Percentiles rank a stretch among this genome's conserved stretches.
phyloP scores from a whole-genome alignment of 192 early-diverging fungal genomes.

The Linnemannia hyalina region DNA sequence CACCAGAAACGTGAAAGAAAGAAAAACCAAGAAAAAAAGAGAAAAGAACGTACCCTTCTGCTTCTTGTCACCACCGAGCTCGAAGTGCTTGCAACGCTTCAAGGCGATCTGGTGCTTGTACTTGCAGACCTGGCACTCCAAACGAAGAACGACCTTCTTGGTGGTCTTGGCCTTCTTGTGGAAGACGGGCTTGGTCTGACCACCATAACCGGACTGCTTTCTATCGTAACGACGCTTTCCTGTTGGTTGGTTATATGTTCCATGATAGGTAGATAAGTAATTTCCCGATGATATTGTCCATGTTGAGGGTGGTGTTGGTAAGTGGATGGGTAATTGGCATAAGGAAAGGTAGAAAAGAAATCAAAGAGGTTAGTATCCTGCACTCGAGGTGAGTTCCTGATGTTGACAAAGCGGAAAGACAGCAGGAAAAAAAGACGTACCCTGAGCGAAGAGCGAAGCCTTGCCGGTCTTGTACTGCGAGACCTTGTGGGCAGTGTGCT shows the following conservation, averaged over 20 bases:
- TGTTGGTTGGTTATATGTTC: conserved; percentile 9
- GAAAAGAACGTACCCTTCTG: conserved; percentile 65
- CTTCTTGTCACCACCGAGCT: conserved; percentile 99
- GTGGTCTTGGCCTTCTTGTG: conserved; percentile 99
- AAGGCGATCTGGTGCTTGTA: conserved; percentile 97
- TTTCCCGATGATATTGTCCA: background rate
- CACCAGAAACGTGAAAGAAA: background rate
- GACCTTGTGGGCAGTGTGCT: conserved; percentile 99
- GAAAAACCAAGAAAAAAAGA: conserved; percentile 1
- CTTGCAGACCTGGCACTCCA: conserved; percentile 99
- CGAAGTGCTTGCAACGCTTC: conserved; percentile 99
- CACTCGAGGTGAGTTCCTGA: background rate
- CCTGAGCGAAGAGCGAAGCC: conserved; percentile 99
- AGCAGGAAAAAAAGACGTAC: conserved; percentile 56
- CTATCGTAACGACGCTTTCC: conserved; percentile 96
- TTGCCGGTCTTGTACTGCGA: conserved; percentile 99
- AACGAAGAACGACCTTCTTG: conserved; percentile 99
- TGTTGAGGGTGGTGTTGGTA: too few species aligned
- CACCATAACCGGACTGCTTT: conserved; percentile 99
- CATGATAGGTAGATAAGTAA: too few species aligned
- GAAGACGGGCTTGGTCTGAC: conserved; percentile 99
- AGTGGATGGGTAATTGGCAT: too few species aligned
- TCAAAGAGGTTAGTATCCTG: background rate
- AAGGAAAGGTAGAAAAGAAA: background rate
- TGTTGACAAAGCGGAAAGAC: background rate